A percentile compares a stretch with the other conserved stretches of the same genome.
phyloP scores from a whole-genome alignment of 2,329 filamentous ascomycete species.

The Pseudopyricularia javanii region DNA sequence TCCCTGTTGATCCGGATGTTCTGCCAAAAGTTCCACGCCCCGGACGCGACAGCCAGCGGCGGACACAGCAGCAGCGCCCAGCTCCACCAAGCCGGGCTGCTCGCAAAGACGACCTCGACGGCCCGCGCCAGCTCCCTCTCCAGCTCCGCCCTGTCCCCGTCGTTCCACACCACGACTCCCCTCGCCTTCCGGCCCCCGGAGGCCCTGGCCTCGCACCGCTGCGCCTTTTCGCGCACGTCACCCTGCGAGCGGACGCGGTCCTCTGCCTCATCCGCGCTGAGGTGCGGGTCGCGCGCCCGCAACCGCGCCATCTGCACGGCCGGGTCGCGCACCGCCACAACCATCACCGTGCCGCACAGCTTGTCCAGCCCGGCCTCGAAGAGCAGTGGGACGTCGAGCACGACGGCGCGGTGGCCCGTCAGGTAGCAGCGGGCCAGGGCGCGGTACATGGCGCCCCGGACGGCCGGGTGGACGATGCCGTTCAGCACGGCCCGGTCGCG shows the following conservation, averaged over 20 bases:
- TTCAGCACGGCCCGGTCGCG: conserved; percentile 71
- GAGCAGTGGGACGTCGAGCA: conserved; percentile 82
- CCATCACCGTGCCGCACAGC: conserved; percentile 73
- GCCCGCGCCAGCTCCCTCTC: conserved; percentile 52
- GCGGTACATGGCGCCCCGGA: conserved; percentile 70
- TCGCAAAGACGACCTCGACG: conserved; percentile 46
- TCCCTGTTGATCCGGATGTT: conserved; percentile 57
- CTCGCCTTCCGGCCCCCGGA: conserved; percentile 38
- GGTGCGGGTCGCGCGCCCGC: conserved; percentile 60
- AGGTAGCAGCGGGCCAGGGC: conserved; percentile 63
- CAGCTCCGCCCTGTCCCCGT: conserved; percentile 60
- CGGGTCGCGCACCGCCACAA: conserved; percentile 74
- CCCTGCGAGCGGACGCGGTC: conserved; percentile 79
- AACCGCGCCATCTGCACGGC: conserved; percentile 73
- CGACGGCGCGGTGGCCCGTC: conserved; percentile 71
- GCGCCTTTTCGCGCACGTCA: conserved; percentile 74
- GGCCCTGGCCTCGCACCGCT: conserved; percentile 54
- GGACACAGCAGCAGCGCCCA: conserved; percentile 55
- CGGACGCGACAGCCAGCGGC: conserved; percentile 58
- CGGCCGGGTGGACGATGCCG: conserved; percentile 83
- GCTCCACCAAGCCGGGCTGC: conserved; percentile 77
- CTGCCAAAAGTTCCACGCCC: conserved; percentile 58
- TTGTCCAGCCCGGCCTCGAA: conserved; percentile 82
- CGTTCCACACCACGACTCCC: conserved; percentile 86
- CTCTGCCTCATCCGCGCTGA: conserved; percentile 75